Percentiles rank a stretch among this genome's conserved stretches.
Conservation (phyloP, 2,329 filamentous ascomycete species). For the Mycosphaerella sp. region DNA sequence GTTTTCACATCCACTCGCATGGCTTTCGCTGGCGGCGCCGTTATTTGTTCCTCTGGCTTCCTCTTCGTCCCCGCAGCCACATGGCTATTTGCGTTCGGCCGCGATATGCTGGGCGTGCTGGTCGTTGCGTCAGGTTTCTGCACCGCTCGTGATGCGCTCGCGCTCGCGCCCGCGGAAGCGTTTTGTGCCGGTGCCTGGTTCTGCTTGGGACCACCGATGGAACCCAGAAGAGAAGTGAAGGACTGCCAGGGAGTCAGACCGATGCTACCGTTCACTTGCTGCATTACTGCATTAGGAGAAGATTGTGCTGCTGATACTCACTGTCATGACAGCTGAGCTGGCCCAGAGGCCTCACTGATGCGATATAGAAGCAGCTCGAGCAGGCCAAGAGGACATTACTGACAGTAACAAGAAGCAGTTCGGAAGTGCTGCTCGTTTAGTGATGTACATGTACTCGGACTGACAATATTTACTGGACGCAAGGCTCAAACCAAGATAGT, state of each 20-base stretch:
- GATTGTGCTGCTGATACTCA: slow-evolving; percentile 2
- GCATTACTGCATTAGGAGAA: not conserved
- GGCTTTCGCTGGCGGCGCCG: slow-evolving; percentile 32
- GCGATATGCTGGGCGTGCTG: slow-evolving; percentile 15
- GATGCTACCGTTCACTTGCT: not conserved
- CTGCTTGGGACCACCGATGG: slow-evolving; percentile 24
- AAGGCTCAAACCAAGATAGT: too few species aligned
- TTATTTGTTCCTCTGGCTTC: slow-evolving; percentile 35
- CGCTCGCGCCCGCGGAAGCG: slow-evolving; percentile 1
- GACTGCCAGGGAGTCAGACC: slow-evolving; percentile 25
- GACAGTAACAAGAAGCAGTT: not conserved
- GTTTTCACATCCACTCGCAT: slow-evolving; percentile 26
- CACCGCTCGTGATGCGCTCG: slow-evolving; percentile 16
- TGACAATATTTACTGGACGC: too few species aligned
- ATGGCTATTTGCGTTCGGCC: slow-evolving; percentile 24
- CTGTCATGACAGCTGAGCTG: slow-evolving; percentile 11
- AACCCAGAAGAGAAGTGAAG: slow-evolving; percentile 29
- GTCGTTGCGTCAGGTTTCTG: not conserved
- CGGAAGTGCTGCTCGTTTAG: not conserved
- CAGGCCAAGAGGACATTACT: slow-evolving; percentile 1
- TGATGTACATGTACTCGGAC: not conserved
- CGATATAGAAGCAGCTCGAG: not conserved
- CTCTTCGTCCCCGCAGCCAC: slow-evolving; percentile 31
- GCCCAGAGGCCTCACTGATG: not conserved
- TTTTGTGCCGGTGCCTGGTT: slow-evolving; percentile 18